phyloP scores from a whole-genome alignment of 768 basidiomycete species.

The Trametes gibbosa region DNA sequence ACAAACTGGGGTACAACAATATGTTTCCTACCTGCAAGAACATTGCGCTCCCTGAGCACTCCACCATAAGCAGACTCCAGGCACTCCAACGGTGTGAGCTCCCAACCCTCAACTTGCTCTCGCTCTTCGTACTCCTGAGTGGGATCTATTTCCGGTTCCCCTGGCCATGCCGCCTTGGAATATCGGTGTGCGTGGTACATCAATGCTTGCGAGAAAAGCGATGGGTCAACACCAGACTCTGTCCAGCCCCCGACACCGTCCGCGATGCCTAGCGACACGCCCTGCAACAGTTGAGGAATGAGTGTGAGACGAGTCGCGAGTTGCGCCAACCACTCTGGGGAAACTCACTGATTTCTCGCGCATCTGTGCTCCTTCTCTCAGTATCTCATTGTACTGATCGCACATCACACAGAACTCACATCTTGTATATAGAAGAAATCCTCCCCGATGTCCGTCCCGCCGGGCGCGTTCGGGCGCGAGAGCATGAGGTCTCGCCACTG shows the following conservation, averaged over 20 bases:
- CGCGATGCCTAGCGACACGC: conserved; percentile 78
- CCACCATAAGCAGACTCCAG: conserved; percentile 70
- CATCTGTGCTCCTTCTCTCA: conserved; percentile 49
- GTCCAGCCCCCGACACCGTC: conserved; percentile 96
- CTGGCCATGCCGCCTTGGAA: conserved; percentile 71
- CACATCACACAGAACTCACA: conserved; percentile 38
- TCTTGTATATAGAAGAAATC: conserved; percentile 69
- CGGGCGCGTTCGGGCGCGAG: conserved; percentile 38
- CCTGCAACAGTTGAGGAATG: conserved; percentile 39
- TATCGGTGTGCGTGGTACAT: conserved; percentile 85
- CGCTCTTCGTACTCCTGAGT: conserved; percentile 68
- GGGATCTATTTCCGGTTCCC: conserved; percentile 80
- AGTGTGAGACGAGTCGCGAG: conserved; percentile 12
- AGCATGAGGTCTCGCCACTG: conserved; percentile 70
- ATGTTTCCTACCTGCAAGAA: conserved; percentile 26
- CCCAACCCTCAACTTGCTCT: conserved; percentile 65
- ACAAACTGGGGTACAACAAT: background rate
- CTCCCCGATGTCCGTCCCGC: conserved; percentile 47
- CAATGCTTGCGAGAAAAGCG: conserved; percentile 85
- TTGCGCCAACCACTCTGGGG: background rate
- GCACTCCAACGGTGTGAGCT: conserved; percentile 66
- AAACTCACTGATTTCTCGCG: conserved; percentile 70
- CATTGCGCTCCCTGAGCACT: conserved; percentile 64
- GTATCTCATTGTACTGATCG: too few relatives aligned
- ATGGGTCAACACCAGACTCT: conserved; percentile 78